Evolutionary conservation across 768 basidiomycete species (phyloP), one percentile per base, ranked within the genome.

Genomic region (Hortiboletus flavorubellus): DNA sequence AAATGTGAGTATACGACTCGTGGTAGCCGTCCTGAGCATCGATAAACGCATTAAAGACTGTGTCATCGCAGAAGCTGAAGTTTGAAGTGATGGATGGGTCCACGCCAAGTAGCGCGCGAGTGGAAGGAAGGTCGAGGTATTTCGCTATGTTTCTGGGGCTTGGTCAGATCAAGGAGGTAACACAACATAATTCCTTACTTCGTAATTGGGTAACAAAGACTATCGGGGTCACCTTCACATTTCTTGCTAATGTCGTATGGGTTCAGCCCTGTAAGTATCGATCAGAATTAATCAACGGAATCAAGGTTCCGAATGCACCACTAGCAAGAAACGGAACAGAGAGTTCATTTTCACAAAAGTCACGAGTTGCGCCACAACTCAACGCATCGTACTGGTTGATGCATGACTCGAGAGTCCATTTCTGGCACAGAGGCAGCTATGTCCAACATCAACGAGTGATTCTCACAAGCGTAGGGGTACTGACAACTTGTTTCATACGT

Each of bases 351-450:
- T 80, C 73, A 65, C 91, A 94, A 65, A 91, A 91, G 39, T 59
- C 68, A 45, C 80, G 74, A 8, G 91, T 88, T 15, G 85, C 89
- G 9, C 75, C 72, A 61, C 91, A 94, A 59, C 79, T 76, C 56
- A 89, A 80, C 7, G 75, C 67, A 64, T 94, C 91, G 56, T 84
- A 87, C 14, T 72, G 73, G 53, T 88, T 78, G 42, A 91, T 75
- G 59, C 91, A 94, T 35, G 76, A 75, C 34, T 76, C 72, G 16
- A 77, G 69, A 57, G 85, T 75, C 58, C 78, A 78, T 56, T 78
- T 78, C 59, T 84, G 72, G 68, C 91, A 93, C 38, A 85, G 81
- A 30, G 89, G 87, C 14, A 92, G 75, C 86, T 89, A 59, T 26
- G n/a, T 8, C 40, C 16, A 55, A 38, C 9, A 8, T 58, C 18